phyloP scores from a whole-genome alignment of 2,329 filamentous ascomycete species.

The Aspergillus cejpii region DNA sequence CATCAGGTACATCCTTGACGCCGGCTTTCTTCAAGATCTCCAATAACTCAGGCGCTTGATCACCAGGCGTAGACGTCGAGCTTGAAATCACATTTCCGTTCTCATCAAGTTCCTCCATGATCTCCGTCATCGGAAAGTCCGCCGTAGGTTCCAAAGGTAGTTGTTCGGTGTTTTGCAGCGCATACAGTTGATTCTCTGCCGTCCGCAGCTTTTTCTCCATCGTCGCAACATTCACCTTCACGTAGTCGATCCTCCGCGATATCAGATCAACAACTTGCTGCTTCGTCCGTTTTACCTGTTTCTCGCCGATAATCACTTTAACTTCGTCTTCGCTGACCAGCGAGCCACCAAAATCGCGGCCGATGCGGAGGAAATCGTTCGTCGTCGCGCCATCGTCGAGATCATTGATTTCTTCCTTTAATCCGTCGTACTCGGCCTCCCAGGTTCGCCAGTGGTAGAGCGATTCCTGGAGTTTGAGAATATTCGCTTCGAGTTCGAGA shows the following conservation, averaged over 20 bases:
- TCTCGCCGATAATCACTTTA: slow-evolving; percentile 47
- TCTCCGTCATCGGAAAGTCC: slow-evolving; percentile 71
- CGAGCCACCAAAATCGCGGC: slow-evolving; percentile 42
- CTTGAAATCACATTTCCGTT: slow-evolving; percentile 74
- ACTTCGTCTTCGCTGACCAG: slow-evolving; percentile 48
- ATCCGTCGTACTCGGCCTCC: slow-evolving; percentile 83
- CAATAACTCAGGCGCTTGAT: slow-evolving; percentile 59
- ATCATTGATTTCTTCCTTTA: slow-evolving; percentile 71
- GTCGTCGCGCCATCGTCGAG: slow-evolving; percentile 46
- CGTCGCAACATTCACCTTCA: slow-evolving; percentile 69
- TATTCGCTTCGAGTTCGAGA: slow-evolving; percentile 65
- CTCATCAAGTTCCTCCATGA: slow-evolving; percentile 86
- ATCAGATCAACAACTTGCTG: slow-evolving; percentile 63
- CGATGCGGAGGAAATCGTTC: slow-evolving; percentile 49
- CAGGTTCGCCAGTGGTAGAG: slow-evolving; percentile 84
- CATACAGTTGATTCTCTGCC: slow-evolving; percentile 60
- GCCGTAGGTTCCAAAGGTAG: slow-evolving; percentile 60
- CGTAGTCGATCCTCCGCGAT: slow-evolving; percentile 77
- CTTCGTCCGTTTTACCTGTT: slow-evolving; percentile 45
- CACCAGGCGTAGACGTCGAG: slow-evolving; percentile 59
- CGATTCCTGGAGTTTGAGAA: slow-evolving; percentile 65
- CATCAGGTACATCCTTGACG: slow-evolving; percentile 46
- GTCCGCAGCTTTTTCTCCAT: slow-evolving; percentile 65
- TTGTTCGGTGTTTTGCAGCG: slow-evolving; percentile 54
- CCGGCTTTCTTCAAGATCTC: slow-evolving; percentile 74